Evolutionary conservation across 2,329 filamentous ascomycete species (phyloP).

Genomic region (Scedosporium apiospermum): DNA sequence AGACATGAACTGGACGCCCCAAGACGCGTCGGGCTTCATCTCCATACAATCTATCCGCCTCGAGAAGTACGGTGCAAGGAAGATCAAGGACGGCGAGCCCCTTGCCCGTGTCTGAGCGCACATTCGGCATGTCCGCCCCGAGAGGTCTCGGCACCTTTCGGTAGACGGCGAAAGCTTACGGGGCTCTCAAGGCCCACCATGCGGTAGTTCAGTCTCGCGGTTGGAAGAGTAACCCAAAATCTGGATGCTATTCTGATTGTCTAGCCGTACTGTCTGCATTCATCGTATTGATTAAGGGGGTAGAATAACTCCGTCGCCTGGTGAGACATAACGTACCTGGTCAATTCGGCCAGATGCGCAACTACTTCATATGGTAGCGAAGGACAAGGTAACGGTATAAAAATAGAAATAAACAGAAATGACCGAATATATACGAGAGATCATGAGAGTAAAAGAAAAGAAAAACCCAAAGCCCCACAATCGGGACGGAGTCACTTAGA

Average conservation of each 20-base stretch:
- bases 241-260: too few relatives aligned
- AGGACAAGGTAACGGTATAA: neutral
- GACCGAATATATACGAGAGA: neutral
- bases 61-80: constrained; percentile 32
- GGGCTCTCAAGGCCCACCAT: too few relatives aligned
- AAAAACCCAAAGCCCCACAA: neutral
- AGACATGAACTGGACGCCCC: constrained; percentile 26
- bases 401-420: neutral
- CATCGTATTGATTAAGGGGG: too few relatives aligned
- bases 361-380: too few relatives aligned
- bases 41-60: constrained; percentile 59
- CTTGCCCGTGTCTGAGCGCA: constrained; percentile 17
- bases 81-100: constrained; percentile 26
- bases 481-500: neutral
- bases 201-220: too few relatives aligned
- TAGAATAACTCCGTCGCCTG: too few relatives aligned
- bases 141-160: too few relatives aligned
- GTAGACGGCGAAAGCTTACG: too few relatives aligned
- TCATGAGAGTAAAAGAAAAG: neutral
- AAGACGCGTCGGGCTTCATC: constrained; percentile 46
- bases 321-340: too few relatives aligned
- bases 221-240: too few relatives aligned
- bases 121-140: neutral
- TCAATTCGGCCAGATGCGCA: too few relatives aligned
- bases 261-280: too few relatives aligned